Evolutionary conservation across 2,329 filamentous ascomycete species (phyloP), one percentile per base, ranked within the genome.

Genomic region (Dactylonectria macrodidyma): DNA sequence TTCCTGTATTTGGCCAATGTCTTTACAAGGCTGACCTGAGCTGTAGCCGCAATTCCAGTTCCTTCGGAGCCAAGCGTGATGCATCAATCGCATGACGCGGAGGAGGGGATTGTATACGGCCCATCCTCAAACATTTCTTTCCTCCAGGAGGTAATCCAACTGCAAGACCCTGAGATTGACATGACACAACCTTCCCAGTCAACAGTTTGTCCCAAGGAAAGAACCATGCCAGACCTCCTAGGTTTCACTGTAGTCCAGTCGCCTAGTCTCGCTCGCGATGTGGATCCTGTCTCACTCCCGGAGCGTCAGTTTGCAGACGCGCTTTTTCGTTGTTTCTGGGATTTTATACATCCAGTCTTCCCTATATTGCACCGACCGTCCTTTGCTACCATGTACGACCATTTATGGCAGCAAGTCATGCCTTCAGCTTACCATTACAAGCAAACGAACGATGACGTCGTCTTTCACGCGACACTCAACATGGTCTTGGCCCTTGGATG

Each of bases 401-500:
- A 22, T 47, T 24, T 47, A 22, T 47, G 44, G 44, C 44, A 10
- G 19, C 44, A n/a, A 3, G 11, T 11, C 19, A 47, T 47, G 44
- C 9, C 19, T 9, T 24, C 44, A 24, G 22, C n/a, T 22, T 22
- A 24, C 12, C 19, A 8, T 9, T 12, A 22, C 44, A 47, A 24
- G 9, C n/a, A 47, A 22, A 47, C 44, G 44, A 47, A 11, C 11
- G 44, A 47, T 9, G 44, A 47, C 22, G 7, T 47, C 22, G 44
- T 47, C 44, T 47, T 47, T 47, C 44, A 47, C 5, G 44, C 19
- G n/a, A 12, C 22, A 11, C 44, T 47, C 19, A 47, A 47, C n/a
- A 47, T 47, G 44, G 44, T 47, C 44, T 22, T 47, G 19, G 44
- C 44, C 44, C 44, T 47, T 47, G 46, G 46, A 48, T 48, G 19